Conservation (phyloP, 768 basidiomycete species). For the Boletus huronensis region DNA sequence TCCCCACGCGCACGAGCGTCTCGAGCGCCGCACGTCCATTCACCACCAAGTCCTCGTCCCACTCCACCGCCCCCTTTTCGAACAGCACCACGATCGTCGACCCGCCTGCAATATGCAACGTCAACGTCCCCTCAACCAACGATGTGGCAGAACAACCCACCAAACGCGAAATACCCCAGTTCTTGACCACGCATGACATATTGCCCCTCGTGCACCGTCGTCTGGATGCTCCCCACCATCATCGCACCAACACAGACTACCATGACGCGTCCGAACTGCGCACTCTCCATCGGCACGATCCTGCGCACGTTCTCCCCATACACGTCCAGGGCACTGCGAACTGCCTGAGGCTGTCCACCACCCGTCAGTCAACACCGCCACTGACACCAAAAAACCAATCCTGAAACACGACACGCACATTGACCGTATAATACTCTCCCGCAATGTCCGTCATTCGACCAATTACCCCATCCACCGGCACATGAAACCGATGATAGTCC, state of each 20-base stretch:
- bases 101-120: constrained; percentile 50
- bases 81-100: constrained; percentile 91
- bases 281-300: constrained; percentile 88
- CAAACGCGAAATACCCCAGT: constrained; percentile 93
- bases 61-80: constrained; percentile 78
- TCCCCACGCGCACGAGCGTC: constrained; percentile 84
- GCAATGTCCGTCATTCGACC: constrained; percentile 79
- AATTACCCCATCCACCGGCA: constrained; percentile 79
- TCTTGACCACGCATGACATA: constrained; percentile 81
- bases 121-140: not conserved
- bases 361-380: not conserved
- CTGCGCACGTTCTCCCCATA: constrained; percentile 94
- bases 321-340: constrained; percentile 85
- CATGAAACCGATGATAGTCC: constrained; percentile 94
- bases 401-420: constrained; percentile 49
- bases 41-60: constrained; percentile 87
- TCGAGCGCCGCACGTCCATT: constrained; percentile 87
- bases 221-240: constrained; percentile 92
- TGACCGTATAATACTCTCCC: constrained; percentile 97
- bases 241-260: constrained; percentile 90
- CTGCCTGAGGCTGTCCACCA: constrained; percentile 74
- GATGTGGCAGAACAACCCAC: constrained; percentile 40
- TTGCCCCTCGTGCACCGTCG: constrained; percentile 84
- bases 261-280: constrained; percentile 89
- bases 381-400: not conserved